Percentiles rank a stretch among this genome's conserved stretches.
These are phyloP conservation scores for Purpureocillium lavendulum DNA, from an alignment of 2,329 filamentous ascomycete genomes.

Conservation along the genomic window DNA sequence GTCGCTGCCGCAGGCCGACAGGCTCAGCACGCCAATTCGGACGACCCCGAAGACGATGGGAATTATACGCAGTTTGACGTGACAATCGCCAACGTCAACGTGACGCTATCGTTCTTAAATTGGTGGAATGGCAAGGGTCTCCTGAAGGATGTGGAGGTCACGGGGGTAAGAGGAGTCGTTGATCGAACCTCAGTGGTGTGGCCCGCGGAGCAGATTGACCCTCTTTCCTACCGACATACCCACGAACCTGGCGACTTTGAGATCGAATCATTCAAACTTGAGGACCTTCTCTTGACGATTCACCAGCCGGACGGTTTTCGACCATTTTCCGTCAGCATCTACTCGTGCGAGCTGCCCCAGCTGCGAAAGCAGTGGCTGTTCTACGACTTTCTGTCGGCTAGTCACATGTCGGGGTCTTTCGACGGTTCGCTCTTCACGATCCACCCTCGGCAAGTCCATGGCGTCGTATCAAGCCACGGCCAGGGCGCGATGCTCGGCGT, in stretches of 20 bases:
- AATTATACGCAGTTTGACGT: slow-evolving; percentile 98
- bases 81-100: slow-evolving; percentile 90
- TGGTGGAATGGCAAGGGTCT: slow-evolving; percentile 98
- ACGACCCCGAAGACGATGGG: slow-evolving; percentile 61
- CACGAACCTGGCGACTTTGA: slow-evolving; percentile 93
- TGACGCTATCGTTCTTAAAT: slow-evolving; percentile 93
- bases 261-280: slow-evolving; percentile 92
- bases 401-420: slow-evolving; percentile 90
- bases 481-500: slow-evolving; percentile 45
- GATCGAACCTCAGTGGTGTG: slow-evolving; percentile 80
- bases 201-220: slow-evolving; percentile 58
- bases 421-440: slow-evolving; percentile 97
- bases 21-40: slow-evolving; percentile 21
- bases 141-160: slow-evolving; percentile 85
- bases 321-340: slow-evolving; percentile 94
- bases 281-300: slow-evolving; percentile 84
- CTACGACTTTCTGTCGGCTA: slow-evolving; percentile 93
- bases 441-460: slow-evolving; percentile 84
- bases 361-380: slow-evolving; percentile 95
- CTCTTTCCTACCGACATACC: slow-evolving; percentile 77
- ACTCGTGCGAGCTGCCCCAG: slow-evolving; percentile 87
- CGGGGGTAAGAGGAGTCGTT: slow-evolving; percentile 84
- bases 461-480: slow-evolving; percentile 56
- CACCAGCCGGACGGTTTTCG: slow-evolving; percentile 86
- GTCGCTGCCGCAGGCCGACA: slow-evolving; percentile 68